phyloP scores from a whole-genome alignment of 306 rosid species.

The Cyclanthera cordifolia region DNA sequence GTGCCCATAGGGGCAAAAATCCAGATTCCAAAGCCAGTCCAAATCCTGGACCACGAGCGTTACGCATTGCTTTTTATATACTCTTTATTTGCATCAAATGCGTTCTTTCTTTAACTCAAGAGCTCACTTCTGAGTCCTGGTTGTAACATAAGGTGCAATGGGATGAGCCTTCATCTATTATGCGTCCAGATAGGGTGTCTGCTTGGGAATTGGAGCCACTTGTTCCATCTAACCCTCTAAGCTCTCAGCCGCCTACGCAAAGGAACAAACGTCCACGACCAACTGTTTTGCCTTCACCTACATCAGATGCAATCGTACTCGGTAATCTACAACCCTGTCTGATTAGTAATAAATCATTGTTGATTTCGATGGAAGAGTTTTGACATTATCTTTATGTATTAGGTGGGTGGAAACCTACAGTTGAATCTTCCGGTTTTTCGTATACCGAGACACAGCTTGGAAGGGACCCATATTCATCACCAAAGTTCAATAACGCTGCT shows the following conservation, averaged over 20 bases:
- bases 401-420: constrained; percentile 73
- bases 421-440: constrained; percentile 50
- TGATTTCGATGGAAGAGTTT: background rate
- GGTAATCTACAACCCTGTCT: constrained; percentile 35
- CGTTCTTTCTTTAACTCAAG: background rate
- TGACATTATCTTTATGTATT: constrained; percentile 17
- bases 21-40: too few species aligned
- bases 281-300: constrained; percentile 48
- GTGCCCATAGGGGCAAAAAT: too few species aligned
- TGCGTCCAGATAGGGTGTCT: constrained; percentile 93
- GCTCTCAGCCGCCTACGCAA: constrained; percentile 48
- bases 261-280: constrained; percentile 84
- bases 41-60: too few species aligned
- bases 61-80: background rate
- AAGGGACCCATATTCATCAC: constrained; percentile 45
- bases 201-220: constrained; percentile 98
- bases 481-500: constrained; percentile 48
- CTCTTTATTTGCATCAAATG: background rate
- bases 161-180: constrained; percentile 86
- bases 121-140: constrained; percentile 6
- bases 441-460: constrained; percentile 53
- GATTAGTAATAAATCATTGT: background rate
- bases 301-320: constrained; percentile 47
- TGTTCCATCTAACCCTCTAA: constrained; percentile 50
- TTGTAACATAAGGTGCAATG: constrained; percentile 73